Base-by-base conservation (phyloP, 2,329 filamentous ascomycete genomes). In the Xylaria sp. region DNA sequence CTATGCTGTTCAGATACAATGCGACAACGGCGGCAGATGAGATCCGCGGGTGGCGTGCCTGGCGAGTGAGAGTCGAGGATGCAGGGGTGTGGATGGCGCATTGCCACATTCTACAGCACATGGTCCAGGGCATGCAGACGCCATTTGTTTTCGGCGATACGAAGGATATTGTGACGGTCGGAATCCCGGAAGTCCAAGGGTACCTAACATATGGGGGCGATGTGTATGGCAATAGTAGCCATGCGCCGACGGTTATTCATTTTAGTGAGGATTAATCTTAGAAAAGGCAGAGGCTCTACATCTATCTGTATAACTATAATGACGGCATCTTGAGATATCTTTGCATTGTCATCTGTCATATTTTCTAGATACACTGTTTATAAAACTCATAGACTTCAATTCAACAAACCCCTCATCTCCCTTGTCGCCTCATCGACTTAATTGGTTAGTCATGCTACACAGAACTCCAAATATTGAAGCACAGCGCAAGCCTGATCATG, bases 11-110 rank as follows among this genome's bases (percentile, higher is more conserved):
- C 42, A 45, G 67, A 11, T 69, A 69, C 48, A 57, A 63, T 32
- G 63, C 58, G 54, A 69, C 67, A 58, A 69, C 67, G 7, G 55
- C 17, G 9, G 19, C 56, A 0, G 53, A 63, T 11, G 58, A 69
- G 62, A 21, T 69, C 3, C 58, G 45, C 45, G 58, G 39, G 2
- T 69, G 67, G 67, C 53, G 67, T 4, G 67, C 67, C 19, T 69
- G 67, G 67, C 63, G 67, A 5, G 36, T 69, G 24, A 34, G 67
- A 39, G 67, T 69, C 39, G 58, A 66, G 32, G 59, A 60, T 4
- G 63, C 67, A n/a, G 67, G 67, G 12, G 67, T 69, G 7, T 69
- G 63, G 63, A 66, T 69, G 63, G 63, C 39, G 9, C 67, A 69
- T 34, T 69, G 67, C 24, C 67, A 69, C 47, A 63, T 65, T 1